Base-by-base conservation (phyloP, 2,329 filamentous ascomycete genomes). In the Exophiala bonariae region DNA sequence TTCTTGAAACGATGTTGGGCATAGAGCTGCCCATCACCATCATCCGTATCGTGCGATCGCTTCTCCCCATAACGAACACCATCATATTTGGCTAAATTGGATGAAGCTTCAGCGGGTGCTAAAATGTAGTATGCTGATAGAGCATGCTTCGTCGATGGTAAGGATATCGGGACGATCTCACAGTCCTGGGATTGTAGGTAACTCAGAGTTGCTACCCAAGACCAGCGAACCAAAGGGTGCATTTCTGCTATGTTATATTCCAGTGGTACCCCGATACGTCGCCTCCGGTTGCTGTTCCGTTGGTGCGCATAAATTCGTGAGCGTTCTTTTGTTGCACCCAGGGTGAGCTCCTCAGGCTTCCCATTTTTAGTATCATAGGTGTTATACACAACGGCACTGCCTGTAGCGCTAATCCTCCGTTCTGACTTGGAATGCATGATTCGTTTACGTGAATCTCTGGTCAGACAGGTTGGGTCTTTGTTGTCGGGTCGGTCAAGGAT, bases 41-140 rank as follows among this genome's bases (percentile, higher is more conserved):
- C 81, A 49, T 83, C 75, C n/a, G 62, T 56, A 8, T 61, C 62
- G 8, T 70, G 66, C 2, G 66, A 62, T 4, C 70, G 71, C 22
- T 82, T 78, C 16, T 74, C 76, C 1, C 93, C 93, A 67, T 95
- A 99, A 9, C 93, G 86, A n/a, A 97, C 82, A 16, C 93, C 93
- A 61, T 99, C 95, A 66, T 96, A 99, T 66, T 95, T 96, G 47
- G 93, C 89, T 2, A 99, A 80, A 61, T 99, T 99, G 13, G 92
- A 97, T 1, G 89, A 89, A 3, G 93, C 93, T 69, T 99, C 93
- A 13, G 93, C 92, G 0, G 93, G 89, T 1, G 93, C 95, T 46
- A 99, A 83, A 47, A 99, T 81, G 67, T 99, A 99, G 73, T 99
- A 99, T 26, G 93, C 87, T 16, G 90, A 88, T 1, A 99, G 80